Evolutionary conservation across 1,284 basidiomycete species (phyloP).

Genomic region (Pholiota adiposa): DNA sequence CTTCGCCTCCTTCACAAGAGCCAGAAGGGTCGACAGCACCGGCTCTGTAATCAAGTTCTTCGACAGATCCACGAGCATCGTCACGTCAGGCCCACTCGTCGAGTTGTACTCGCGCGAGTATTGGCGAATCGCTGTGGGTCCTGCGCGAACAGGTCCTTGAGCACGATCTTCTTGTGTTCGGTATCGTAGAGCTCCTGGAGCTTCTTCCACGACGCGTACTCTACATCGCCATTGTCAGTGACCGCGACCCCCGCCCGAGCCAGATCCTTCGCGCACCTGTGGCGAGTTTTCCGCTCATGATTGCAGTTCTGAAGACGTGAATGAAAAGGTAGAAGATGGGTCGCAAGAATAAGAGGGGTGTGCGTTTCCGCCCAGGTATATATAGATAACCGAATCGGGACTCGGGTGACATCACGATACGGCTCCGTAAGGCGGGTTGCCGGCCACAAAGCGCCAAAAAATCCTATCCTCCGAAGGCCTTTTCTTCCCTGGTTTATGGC

Average conservation of each 20-base stretch:
- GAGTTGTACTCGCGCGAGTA: constrained; percentile 84
- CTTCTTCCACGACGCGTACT: constrained; percentile 90
- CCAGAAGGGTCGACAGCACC: constrained; percentile 78
- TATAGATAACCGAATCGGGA: no score
- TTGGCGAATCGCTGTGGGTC: constrained; percentile 87
- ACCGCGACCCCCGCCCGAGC: neutral
- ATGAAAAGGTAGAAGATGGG: neutral
- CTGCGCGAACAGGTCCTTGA: constrained; percentile 90
- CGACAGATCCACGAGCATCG: constrained; percentile 93
- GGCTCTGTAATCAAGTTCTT: constrained; percentile 95
- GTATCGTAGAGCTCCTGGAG: constrained; percentile 86
- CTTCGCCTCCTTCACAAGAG: constrained; percentile 84
- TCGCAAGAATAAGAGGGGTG: no score
- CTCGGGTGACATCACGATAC: no score
- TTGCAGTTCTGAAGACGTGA: neutral
- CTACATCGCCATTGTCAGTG: constrained; percentile 42
- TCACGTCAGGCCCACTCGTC: constrained; percentile 66
- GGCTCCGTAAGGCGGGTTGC: no score
- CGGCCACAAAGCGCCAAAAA: no score
- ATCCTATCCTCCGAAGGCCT: no score
- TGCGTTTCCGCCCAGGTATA: no score
- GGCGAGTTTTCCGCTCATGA: constrained; percentile 58
- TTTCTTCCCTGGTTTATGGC: no score
- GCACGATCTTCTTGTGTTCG: constrained; percentile 76
- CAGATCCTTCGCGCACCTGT: constrained; percentile 41